phyloP scores from a whole-genome alignment of 305 asterid species.

The Fraxinus nigra region DNA sequence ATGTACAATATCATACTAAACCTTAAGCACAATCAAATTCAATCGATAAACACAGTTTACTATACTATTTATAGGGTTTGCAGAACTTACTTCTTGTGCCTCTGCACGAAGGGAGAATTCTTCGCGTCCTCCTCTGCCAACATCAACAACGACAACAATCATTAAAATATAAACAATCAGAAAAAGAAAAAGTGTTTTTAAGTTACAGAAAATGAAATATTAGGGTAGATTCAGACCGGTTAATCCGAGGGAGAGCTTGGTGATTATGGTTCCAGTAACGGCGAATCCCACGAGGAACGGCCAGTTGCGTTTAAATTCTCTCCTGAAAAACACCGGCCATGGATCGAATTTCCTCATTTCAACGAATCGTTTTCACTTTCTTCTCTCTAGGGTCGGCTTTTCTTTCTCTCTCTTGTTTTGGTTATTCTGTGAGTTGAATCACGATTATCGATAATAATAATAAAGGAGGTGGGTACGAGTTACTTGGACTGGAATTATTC shows the following conservation, averaged over 20 bases:
- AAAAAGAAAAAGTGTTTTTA: not conserved
- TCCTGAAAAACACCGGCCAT: constrained; percentile 82
- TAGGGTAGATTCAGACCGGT: constrained; percentile 20
- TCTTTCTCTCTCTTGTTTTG: not conserved
- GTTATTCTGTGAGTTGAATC: not conserved
- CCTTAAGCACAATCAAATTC: not conserved
- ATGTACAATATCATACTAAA: not conserved
- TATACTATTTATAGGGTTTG: not conserved
- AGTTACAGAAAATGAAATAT: not conserved
- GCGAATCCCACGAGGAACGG: constrained; percentile 82
- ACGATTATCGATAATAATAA: too few species aligned
- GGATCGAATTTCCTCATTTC: constrained; percentile 86
- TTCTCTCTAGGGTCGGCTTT: not conserved
- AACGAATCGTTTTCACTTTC: not conserved
- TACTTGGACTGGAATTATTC: too few species aligned
- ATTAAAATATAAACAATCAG: not conserved
- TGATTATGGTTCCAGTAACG: constrained; percentile 62
- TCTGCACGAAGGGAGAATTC: constrained; percentile 39
- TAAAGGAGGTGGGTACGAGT: too few species aligned
- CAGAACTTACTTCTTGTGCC: constrained; percentile 25
- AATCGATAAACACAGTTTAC: not conserved
- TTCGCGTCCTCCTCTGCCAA: constrained; percentile 43
- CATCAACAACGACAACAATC: too few species aligned
- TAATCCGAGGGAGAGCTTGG: constrained; percentile 60
- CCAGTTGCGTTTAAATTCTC: constrained; percentile 77